Evolutionary conservation across 345 rosid genomes (phyloP).

Genomic region (Hibiscus syriacus): DNA sequence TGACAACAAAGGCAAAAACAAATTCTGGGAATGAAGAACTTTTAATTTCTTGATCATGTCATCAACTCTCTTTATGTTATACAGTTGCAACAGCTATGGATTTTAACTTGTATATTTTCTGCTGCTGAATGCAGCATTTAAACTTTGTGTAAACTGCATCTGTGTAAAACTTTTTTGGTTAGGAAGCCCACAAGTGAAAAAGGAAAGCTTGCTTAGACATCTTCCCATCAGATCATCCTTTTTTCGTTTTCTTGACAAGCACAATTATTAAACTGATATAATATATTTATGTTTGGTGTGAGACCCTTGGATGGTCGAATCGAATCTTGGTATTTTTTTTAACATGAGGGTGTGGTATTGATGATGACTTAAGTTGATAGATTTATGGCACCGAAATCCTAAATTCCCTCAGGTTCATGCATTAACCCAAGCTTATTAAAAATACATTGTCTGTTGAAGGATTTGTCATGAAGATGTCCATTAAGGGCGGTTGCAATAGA

Average conservation of each 20-base stretch:
- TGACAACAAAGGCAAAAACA: no score
- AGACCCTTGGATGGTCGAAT: no score
- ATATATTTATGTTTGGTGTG: background rate
- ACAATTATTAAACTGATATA: background rate
- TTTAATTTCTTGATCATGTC: no score
- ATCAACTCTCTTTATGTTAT: no score
- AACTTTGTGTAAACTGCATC: background rate
- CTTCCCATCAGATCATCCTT: no score
- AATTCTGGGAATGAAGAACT: no score
- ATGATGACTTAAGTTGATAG: slow-evolving; percentile 1
- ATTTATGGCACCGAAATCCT: slow-evolving; percentile 17
- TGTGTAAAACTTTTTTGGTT: background rate
- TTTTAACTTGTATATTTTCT: no score
- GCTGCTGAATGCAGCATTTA: background rate
- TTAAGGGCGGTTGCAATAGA: slow-evolving; percentile 6
- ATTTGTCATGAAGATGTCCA: slow-evolving; percentile 7
- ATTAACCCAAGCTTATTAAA: background rate
- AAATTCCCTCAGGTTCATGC: slow-evolving; percentile 9
- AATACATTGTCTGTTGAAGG: background rate
- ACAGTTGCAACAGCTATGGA: no score
- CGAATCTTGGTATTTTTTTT: background rate
- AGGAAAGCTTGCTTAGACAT: no score
- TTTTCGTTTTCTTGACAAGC: no score
- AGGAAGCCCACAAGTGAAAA: background rate
- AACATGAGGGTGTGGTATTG: slow-evolving; percentile 18